A percentile compares a stretch with the other conserved stretches of the same genome.
Conservation (phyloP, 345 rosid genomes). For the Eucalyptus globulus region DNA sequence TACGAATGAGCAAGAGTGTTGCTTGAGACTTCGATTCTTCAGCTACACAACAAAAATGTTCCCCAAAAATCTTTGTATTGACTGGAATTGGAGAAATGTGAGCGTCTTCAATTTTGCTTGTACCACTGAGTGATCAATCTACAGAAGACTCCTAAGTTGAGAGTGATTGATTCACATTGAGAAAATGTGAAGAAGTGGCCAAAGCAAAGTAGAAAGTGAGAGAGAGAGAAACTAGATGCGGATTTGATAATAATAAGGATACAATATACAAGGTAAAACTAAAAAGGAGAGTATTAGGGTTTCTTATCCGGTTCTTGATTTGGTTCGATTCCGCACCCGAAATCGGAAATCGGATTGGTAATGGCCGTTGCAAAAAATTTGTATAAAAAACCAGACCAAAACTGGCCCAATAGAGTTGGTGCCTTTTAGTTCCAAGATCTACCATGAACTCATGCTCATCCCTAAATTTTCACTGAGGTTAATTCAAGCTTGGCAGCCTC, state of each 20-base stretch:
- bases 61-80: not conserved
- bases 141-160: not conserved
- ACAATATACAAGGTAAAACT: not conserved
- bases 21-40: not conserved
- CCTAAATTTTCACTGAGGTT: not conserved
- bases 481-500: not conserved
- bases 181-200: not conserved
- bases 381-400: not conserved
- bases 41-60: not conserved
- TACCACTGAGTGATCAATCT: not conserved
- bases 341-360: rapidly evolving
- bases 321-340: rapidly evolving
- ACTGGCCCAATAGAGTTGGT: not conserved
- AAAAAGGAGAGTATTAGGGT: not conserved
- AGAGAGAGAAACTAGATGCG: not conserved
- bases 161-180: not conserved
- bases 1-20: not conserved
- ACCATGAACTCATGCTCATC: not conserved
- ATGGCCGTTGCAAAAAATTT: rapidly evolving
- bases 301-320: rapidly evolving
- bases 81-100: not conserved
- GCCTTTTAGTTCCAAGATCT: not conserved
- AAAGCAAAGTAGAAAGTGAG: not conserved
- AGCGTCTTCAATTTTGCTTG: not conserved
- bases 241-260: not conserved